Percentiles rank a stretch among this genome's conserved stretches.
Evolutionary conservation across 2,329 filamentous ascomycete species (phyloP).

Genomic region (Hirsutella rhossiliensis): DNA sequence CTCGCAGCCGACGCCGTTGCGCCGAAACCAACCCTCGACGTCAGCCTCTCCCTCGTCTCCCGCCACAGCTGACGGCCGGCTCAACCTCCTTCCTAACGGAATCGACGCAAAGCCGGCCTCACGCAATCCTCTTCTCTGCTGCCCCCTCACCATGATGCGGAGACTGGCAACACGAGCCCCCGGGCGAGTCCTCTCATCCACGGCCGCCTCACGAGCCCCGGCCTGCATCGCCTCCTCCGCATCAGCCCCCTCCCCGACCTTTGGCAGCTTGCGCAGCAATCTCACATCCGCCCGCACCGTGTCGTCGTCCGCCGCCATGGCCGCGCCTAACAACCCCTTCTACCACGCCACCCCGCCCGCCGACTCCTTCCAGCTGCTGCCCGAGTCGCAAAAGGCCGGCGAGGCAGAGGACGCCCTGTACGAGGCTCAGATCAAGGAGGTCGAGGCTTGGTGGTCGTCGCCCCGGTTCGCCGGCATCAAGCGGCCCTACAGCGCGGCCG

Average conservation of each 20-base stretch:
- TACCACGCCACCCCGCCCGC: conserved; percentile 30
- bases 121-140: background rate
- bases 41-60: background rate
- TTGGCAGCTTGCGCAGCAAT: background rate
- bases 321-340: conserved; percentile 14
- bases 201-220: background rate
- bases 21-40: too few relatives aligned
- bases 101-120: background rate
- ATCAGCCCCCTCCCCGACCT: background rate
- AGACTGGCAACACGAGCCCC: background rate
- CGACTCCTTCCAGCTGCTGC: conserved; percentile 77
- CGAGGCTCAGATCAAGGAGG: conserved; percentile 70
- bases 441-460: conserved; percentile 82
- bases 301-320: conserved; percentile 19
- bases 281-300: conserved; percentile 13
- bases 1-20: too few relatives aligned
- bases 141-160: background rate
- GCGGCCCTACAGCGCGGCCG: conserved; percentile 78
- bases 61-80: background rate
- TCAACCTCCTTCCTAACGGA: background rate
- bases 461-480: conserved; percentile 82
- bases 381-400: conserved; percentile 66
- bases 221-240: background rate
- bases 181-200: background rate
- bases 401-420: conserved; percentile 76